phyloP scores from a whole-genome alignment of 768 basidiomycete genomes.

The Dentipellis sp. region DNA sequence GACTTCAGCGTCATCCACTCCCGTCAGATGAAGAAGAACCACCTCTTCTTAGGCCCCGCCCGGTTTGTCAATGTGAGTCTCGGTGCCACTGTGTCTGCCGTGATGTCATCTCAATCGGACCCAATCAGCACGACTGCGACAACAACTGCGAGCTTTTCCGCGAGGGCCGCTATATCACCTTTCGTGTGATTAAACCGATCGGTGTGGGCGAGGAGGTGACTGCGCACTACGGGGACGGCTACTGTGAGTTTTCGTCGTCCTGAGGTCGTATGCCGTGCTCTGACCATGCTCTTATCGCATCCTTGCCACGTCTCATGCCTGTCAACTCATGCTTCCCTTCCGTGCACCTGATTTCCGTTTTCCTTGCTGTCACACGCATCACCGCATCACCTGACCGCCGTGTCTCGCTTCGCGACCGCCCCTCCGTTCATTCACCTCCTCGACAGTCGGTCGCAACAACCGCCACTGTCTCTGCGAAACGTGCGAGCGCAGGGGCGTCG shows the following conservation, averaged over 20 bases:
- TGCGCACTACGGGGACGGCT: conserved; percentile 85
- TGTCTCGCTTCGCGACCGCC: conserved; percentile 1
- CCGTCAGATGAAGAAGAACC: conserved; percentile 86
- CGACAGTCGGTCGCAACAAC: conserved; percentile 55
- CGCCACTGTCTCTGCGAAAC: conserved; percentile 80
- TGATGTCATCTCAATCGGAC: conserved; percentile 8
- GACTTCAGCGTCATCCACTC: conserved; percentile 92
- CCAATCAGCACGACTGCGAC: conserved; percentile 73
- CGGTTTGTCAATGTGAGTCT: conserved; percentile 82
- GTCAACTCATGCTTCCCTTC: neutral
- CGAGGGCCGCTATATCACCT: conserved; percentile 84
- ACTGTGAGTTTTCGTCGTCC: conserved; percentile 49
- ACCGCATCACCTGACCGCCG: neutral
- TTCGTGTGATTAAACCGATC: conserved; percentile 73
- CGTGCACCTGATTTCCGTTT: neutral
- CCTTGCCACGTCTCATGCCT: neutral
- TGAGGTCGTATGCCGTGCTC: conserved; percentile 3
- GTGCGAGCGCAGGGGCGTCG: conserved; percentile 67
- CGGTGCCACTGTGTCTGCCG: conserved; percentile 2
- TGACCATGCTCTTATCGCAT: neutral
- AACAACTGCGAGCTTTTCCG: conserved; percentile 86
- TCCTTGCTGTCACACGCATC: conserved; percentile 13
- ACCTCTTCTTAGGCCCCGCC: conserved; percentile 84
- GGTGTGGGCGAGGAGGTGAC: conserved; percentile 79
- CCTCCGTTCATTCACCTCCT: conserved; percentile 20